Conservation (phyloP, 805 yeast species). For the Pichia deserticola region DNA sequence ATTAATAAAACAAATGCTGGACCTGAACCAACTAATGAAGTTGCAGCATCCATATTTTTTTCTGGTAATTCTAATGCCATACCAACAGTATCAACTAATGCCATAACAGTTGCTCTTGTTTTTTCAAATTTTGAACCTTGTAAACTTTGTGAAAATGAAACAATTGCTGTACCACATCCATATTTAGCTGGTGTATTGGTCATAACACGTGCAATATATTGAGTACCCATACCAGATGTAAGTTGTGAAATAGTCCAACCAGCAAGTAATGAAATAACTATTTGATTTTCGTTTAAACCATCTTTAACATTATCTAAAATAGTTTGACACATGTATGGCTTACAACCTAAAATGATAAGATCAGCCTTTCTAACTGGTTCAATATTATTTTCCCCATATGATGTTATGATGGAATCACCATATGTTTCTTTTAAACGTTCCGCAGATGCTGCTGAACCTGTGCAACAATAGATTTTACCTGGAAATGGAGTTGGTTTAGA, state of each 20-base stretch:
- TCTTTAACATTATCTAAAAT: conserved; percentile 46
- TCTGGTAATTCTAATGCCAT: conserved; percentile 67
- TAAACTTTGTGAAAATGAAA: conserved; percentile 51
- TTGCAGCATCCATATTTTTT: conserved; percentile 92
- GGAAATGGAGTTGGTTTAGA: conserved; percentile 52
- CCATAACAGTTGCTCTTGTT: conserved; percentile 41
- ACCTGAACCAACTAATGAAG: conserved; percentile 92
- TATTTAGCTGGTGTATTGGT: conserved; percentile 94
- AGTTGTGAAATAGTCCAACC: conserved; percentile 84
- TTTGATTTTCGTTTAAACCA: conserved; percentile 31
- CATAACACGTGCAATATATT: conserved; percentile 82
- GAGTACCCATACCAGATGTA: conserved; percentile 33
- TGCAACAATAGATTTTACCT: conserved; percentile 68
- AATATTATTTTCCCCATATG: conserved; percentile 42
- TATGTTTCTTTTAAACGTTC: conserved; percentile 41
- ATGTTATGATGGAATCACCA: conserved; percentile 45
- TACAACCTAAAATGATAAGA: conserved; percentile 75
- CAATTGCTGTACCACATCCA: conserved; percentile 91
- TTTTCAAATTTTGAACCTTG: conserved; percentile 31
- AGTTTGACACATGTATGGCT: conserved; percentile 68
- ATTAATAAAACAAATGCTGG: conserved; percentile 89
- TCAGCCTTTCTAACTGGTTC: conserved; percentile 58
- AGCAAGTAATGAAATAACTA: conserved; percentile 75
- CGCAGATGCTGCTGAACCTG: conserved; percentile 47
- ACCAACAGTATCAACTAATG: conserved; percentile 58